Percentiles rank a stretch among this genome's conserved stretches.
Evolutionary conservation across 176 grass and related monocot species (phyloP).

Genomic region (Leersia perrieri): DNA sequence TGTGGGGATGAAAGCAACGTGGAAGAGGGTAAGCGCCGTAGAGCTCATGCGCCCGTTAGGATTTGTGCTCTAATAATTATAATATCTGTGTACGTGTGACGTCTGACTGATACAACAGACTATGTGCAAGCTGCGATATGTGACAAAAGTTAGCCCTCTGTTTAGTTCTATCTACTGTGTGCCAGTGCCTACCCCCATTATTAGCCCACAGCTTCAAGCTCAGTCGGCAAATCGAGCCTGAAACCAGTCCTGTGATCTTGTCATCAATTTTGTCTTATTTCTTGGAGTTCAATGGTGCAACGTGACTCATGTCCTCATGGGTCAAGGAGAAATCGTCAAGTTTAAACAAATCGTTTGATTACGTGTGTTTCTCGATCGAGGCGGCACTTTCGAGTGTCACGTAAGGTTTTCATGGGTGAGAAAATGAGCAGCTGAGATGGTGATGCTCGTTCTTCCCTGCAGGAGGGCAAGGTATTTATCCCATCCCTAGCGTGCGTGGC

Average conservation of each 20-base stretch:
- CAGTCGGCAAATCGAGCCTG: too few species aligned
- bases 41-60: too few species aligned
- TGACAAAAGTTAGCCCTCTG: background rate
- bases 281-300: background rate
- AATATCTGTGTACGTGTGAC: too few species aligned
- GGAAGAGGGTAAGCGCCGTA: too few species aligned
- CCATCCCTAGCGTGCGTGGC: background rate
- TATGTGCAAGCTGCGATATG: background rate
- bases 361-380: background rate
- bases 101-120: too few species aligned
- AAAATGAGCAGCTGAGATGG: background rate
- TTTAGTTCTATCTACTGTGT: background rate
- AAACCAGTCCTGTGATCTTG: too few species aligned
- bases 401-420: background rate
- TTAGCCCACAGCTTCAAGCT: too few species aligned
- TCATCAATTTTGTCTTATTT: too few species aligned
- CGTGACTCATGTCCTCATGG: background rate
- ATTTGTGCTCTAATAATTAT: too few species aligned
- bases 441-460: background rate
- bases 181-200: background rate
- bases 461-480: background rate
- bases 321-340: too few species aligned
- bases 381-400: background rate
- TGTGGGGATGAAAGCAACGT: too few species aligned
- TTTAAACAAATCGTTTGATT: background rate